These are phyloP conservation scores for Durusdinium trenchii DNA, from an alignment of 73 alveolate genomes.

Conservation along the genomic window DNA sequence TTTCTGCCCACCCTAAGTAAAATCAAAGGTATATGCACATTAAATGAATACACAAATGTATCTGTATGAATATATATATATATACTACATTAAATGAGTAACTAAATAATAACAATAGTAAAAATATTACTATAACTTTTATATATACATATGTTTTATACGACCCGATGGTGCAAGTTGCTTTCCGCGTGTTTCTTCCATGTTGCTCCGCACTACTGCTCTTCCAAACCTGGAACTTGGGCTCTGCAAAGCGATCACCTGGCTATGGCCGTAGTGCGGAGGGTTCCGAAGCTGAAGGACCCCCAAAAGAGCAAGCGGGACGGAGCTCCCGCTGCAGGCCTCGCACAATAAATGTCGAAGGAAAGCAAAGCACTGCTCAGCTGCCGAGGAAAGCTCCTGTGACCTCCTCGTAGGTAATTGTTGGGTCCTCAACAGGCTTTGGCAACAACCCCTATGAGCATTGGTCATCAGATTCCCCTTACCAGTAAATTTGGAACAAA, in stretches of 20 bases:
- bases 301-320: not conserved
- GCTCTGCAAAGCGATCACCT: conserved; percentile 71
- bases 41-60: no score
- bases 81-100: no score
- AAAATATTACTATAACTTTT: no score
- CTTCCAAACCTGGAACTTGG: conserved; percentile 77
- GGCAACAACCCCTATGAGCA: not conserved
- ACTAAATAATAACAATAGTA: no score
- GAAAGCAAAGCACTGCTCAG: no score
- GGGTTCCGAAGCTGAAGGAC: not conserved
- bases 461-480: not conserved
- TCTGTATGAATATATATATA: no score
- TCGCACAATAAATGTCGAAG: not conserved
- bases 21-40: no score
- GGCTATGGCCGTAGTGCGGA: not conserved
- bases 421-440: conserved; percentile 16
- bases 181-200: no score
- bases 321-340: conserved; percentile 86
- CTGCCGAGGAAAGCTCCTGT: not conserved
- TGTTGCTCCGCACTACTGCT: not conserved
- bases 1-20: no score
- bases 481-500: not conserved
- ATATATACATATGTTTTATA: no score
- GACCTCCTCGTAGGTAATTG: conserved; percentile 82
- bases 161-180: no score